phyloP scores from a whole-genome alignment of 192 early-diverging fungal species.

The Coemansia sp. region DNA sequence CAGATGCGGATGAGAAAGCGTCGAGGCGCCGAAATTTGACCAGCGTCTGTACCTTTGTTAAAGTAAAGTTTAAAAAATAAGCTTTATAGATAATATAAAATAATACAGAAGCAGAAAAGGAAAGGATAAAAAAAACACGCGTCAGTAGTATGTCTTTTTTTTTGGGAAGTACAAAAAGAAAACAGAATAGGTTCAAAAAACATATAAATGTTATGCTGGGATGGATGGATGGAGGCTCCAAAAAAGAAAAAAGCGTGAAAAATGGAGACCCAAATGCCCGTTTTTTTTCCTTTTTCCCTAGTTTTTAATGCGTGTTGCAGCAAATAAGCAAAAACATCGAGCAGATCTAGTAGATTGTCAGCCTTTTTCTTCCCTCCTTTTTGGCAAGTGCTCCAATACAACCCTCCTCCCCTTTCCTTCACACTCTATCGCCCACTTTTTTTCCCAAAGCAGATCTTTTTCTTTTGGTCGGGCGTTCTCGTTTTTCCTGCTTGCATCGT shows the following conservation, averaged over 20 bases:
- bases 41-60: not conserved
- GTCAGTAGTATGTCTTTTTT: not conserved
- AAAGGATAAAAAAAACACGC: not conserved
- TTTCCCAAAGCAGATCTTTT: conserved; percentile 2
- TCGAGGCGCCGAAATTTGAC: not conserved
- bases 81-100: not conserved
- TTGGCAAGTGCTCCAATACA: not conserved
- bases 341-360: too few species aligned
- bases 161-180: not conserved
- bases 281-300: not conserved
- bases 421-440: not conserved
- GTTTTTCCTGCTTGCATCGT: not conserved
- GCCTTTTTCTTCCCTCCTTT: not conserved
- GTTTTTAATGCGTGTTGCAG: too few species aligned
- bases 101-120: not conserved
- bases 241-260: not conserved
- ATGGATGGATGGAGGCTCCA: not conserved
- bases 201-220: not conserved
- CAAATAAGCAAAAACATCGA: too few species aligned
- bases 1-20: not conserved
- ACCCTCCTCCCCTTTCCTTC: not conserved
- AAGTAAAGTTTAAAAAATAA: not conserved
- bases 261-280: not conserved
- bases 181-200: not conserved
- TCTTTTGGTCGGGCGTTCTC: not conserved